Percentiles rank a stretch among this genome's conserved stretches.
Conservation (phyloP, 352 stramenopile species). For the Globisporangium paddicum region DNA sequence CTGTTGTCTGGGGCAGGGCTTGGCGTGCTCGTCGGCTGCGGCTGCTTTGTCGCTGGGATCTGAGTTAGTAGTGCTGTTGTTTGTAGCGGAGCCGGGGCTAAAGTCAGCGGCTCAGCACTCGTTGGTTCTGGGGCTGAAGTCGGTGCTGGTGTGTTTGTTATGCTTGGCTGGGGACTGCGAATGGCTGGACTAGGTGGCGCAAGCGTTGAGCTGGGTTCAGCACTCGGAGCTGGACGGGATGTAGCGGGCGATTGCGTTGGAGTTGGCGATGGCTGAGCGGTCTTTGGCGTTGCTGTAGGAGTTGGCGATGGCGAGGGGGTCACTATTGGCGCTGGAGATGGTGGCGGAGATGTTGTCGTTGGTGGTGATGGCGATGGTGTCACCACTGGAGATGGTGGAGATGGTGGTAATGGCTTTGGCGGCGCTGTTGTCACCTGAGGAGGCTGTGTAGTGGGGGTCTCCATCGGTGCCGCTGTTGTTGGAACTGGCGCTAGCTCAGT, state of each 20-base stretch:
- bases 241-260: neutral
- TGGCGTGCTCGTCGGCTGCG: neutral
- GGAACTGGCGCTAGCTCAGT: neutral
- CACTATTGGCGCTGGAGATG: conserved; percentile 2
- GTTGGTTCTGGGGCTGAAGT: conserved; percentile 1
- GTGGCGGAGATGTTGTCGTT: neutral
- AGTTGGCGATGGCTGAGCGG: neutral
- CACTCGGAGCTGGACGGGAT: neutral
- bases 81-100: neutral
- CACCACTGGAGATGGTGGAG: neutral
- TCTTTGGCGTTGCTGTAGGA: conserved; percentile 3
- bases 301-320: neutral
- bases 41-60: neutral
- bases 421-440: neutral
- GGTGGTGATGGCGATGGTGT: conserved; percentile 2
- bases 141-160: neutral
- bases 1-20: neutral
- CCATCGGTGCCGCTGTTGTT: neutral
- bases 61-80: neutral
- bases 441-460: neutral
- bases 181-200: conserved; percentile 1
- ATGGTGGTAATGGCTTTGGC: neutral
- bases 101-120: too few relatives aligned
- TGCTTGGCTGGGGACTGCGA: neutral
- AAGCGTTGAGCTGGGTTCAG: neutral